Evolutionary conservation across 805 yeast species (phyloP).

Genomic region (Ogataea sp.): DNA sequence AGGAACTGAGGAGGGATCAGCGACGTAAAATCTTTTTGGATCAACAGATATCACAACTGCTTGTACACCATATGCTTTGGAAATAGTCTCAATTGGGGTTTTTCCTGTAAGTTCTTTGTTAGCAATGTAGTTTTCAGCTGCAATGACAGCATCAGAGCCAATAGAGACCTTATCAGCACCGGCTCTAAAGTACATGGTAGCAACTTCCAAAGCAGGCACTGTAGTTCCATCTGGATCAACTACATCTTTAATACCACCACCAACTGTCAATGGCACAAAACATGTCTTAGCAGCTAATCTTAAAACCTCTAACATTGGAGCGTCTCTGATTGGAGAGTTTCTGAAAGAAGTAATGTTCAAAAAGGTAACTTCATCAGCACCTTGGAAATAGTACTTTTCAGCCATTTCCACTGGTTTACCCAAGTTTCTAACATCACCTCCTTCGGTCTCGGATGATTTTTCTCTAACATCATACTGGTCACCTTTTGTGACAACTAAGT

Average conservation of each 20-base stretch:
- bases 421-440: slow-evolving; percentile 72
- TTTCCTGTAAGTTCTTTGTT: slow-evolving; percentile 53
- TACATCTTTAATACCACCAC: slow-evolving; percentile 94
- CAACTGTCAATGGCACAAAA: slow-evolving; percentile 95
- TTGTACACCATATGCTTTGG: slow-evolving; percentile 88
- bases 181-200: slow-evolving; percentile 82
- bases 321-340: slow-evolving; percentile 84
- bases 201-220: slow-evolving; percentile 84
- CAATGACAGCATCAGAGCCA: slow-evolving; percentile 93
- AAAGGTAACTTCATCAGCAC: slow-evolving; percentile 96
- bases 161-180: slow-evolving; percentile 98
- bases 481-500: slow-evolving; percentile 95
- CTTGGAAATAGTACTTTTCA: slow-evolving; percentile 80
- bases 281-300: slow-evolving; percentile 77
- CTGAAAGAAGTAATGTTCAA: slow-evolving; percentile 93
- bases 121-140: slow-evolving; percentile 76
- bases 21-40: slow-evolving; percentile 82
- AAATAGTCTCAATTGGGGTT: slow-evolving; percentile 89
- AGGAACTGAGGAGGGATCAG: slow-evolving; percentile 46
- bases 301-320: slow-evolving; percentile 92
- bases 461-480: slow-evolving; percentile 98
- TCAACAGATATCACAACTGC: slow-evolving; percentile 99
- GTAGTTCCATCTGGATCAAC: slow-evolving; percentile 75
- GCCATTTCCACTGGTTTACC: slow-evolving; percentile 98
- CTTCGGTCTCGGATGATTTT: slow-evolving; percentile 38